Evolutionary conservation across 257 asterid genomes (phyloP).

Genomic region (Plantago major): DNA sequence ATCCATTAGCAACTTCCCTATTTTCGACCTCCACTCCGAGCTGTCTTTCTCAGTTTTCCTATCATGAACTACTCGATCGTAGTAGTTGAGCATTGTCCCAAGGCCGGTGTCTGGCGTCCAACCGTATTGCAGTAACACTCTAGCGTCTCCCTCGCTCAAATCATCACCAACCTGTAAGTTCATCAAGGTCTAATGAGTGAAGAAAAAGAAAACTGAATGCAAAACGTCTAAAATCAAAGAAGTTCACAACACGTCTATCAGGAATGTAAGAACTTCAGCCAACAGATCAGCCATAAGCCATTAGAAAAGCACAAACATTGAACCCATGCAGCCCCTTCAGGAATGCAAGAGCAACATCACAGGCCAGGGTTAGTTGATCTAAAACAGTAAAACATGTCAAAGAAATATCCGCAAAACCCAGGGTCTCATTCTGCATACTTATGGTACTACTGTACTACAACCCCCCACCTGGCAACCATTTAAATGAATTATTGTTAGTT

Average conservation of each 20-base stretch:
- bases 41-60: constrained; percentile 46
- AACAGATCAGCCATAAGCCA: background rate
- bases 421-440: too few relatives aligned
- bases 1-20: constrained; percentile 74
- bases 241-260: too few relatives aligned
- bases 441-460: too few relatives aligned
- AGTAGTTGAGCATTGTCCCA: constrained; percentile 86
- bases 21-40: constrained; percentile 82
- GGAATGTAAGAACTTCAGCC: background rate
- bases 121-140: constrained; percentile 64
- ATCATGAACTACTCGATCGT: constrained; percentile 84
- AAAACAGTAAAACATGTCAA: too few relatives aligned
- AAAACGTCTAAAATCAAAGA: background rate
- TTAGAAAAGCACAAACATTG: background rate
- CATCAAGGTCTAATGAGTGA: background rate
- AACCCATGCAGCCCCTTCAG: too few relatives aligned
- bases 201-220: background rate
- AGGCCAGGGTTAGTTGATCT: too few relatives aligned
- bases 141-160: constrained; percentile 80
- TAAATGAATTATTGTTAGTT: too few relatives aligned
- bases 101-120: constrained; percentile 85
- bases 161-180: constrained; percentile 73
- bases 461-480: too few relatives aligned
- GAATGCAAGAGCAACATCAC: too few relatives aligned
- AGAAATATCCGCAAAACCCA: too few relatives aligned